Percentiles rank a stretch among this genome's conserved stretches.
These are phyloP conservation scores for Fraxinus cuspidata DNA, from an alignment of 257 asterid species.

Conservation along the genomic window DNA sequence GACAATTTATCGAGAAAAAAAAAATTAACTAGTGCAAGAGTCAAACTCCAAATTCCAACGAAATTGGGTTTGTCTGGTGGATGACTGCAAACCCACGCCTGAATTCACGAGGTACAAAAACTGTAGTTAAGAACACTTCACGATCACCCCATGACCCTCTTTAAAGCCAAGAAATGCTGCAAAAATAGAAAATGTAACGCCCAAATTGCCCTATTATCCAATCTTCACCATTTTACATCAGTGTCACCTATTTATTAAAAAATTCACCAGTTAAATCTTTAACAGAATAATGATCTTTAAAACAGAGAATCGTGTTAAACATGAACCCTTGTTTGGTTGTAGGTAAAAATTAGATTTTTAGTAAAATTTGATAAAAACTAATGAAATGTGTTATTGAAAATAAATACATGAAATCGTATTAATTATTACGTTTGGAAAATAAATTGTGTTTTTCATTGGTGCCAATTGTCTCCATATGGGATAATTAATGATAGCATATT, in stretches of 20 bases:
- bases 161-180: conserved; percentile 46
- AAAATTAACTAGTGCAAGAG: no score
- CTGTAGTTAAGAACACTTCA: conserved; percentile 34
- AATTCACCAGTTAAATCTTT: no score
- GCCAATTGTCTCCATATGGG: neutral
- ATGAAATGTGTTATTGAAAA: no score
- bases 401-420: no score
- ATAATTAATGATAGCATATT: neutral
- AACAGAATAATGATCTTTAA: no score
- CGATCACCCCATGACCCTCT: conserved; percentile 52
- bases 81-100: conserved; percentile 23
- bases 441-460: neutral
- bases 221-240: neutral
- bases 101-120: conserved; percentile 32
- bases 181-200: neutral
- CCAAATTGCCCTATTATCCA: conserved; percentile 12
- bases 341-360: no score
- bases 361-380: no score
- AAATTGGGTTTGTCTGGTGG: conserved; percentile 12
- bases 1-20: no score
- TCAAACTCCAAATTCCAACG: neutral
- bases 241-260: no score
- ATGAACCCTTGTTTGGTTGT: no score
- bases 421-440: no score
- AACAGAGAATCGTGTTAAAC: neutral